phyloP scores from a whole-genome alignment of 179 eudicot species.

The Spinacia oleracea region DNA sequence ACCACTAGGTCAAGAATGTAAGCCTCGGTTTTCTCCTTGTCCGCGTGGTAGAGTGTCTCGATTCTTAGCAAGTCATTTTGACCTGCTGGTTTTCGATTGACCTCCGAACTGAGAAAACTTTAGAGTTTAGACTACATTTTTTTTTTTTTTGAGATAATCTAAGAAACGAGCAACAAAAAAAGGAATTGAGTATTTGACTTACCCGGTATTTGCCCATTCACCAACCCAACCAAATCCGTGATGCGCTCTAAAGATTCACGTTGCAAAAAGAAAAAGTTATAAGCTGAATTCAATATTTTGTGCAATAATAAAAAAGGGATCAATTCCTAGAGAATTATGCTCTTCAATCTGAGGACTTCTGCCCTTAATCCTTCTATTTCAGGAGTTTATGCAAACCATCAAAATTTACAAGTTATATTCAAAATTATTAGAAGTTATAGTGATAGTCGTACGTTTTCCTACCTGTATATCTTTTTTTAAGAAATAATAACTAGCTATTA shows the following conservation, averaged over 20 bases:
- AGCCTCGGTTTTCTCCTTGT: slow-evolving; percentile 80
- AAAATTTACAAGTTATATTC: neutral
- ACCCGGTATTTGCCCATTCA: slow-evolving; percentile 99
- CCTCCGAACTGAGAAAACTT: slow-evolving; percentile 54
- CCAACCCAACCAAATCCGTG: slow-evolving; percentile 99
- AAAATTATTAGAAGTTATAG: too few species aligned
- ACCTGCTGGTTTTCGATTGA: slow-evolving; percentile 60
- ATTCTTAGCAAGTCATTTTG: slow-evolving; percentile 69
- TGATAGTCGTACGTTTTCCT: too few species aligned
- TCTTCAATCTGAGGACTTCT: neutral
- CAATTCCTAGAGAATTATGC: neutral
- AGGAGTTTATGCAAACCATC: too few species aligned
- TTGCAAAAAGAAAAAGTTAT: slow-evolving; percentile 9
- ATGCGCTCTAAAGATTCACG: slow-evolving; percentile 69
- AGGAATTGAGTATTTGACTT: slow-evolving; percentile 18
- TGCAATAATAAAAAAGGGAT: neutral
- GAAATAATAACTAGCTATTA: too few species aligned
- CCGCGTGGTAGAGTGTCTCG: slow-evolving; percentile 90
- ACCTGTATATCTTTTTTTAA: too few species aligned
- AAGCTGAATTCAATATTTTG: slow-evolving; percentile 2
- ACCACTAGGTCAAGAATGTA: slow-evolving; percentile 82
- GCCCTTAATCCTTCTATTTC: neutral
- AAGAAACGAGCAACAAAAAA: neutral
- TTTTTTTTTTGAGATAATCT: neutral
- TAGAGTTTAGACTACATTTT: neutral